These are phyloP conservation scores for Dalbergia oliveri DNA, from an alignment of 306 rosid genomes.

Conservation along the genomic window DNA sequence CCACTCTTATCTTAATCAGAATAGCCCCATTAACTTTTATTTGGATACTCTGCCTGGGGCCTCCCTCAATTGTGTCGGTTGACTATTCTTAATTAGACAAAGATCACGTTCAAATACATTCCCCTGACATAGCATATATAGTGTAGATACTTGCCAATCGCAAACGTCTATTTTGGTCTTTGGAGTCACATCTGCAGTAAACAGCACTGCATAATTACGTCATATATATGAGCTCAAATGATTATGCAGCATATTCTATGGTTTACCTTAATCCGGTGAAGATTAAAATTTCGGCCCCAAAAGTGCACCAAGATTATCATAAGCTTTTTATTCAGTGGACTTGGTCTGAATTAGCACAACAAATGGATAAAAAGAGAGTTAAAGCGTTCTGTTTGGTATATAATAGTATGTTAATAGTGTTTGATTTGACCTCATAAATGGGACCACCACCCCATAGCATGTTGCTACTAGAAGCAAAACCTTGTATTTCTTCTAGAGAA, in stretches of 20 bases:
- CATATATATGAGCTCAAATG: not conserved
- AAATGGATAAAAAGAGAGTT: not conserved
- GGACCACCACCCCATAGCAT: no score
- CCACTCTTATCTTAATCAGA: slow-evolving; percentile 62
- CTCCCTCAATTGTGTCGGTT: not conserved
- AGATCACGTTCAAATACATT: slow-evolving; percentile 11
- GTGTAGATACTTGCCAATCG: no score
- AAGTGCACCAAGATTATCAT: not conserved
- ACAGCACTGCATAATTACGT: not conserved
- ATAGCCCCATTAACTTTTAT: slow-evolving; percentile 53
- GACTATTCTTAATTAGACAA: no score
- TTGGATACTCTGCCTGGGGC: not conserved
- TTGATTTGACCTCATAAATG: no score
- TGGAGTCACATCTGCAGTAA: not conserved
- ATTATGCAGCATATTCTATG: slow-evolving; percentile 8
- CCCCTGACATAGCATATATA: not conserved
- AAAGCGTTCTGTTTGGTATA: not conserved
- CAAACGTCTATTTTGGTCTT: no score
- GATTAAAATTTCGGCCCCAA: not conserved
- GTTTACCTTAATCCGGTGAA: slow-evolving; percentile 9
- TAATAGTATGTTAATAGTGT: not conserved
- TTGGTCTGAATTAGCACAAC: not conserved
- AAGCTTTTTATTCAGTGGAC: not conserved
- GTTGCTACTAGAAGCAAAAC: no score
- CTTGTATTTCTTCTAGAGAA: no score